Percentiles rank a stretch among this genome's conserved stretches.
Evolutionary conservation across 2,329 filamentous ascomycete genomes (phyloP).

Genomic region (Xylariales sp.): DNA sequence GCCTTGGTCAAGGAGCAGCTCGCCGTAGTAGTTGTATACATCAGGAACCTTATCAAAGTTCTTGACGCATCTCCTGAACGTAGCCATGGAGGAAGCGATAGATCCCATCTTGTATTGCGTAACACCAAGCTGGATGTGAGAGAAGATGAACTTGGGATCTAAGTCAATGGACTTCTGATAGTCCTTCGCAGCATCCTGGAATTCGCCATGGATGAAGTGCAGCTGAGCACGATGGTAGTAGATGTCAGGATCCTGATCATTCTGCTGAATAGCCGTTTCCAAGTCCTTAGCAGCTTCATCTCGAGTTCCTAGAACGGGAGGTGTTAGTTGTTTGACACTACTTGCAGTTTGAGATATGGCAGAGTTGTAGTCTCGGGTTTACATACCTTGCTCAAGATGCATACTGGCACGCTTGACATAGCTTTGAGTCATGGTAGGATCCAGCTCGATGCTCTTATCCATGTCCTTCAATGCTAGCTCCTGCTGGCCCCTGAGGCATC

Average conservation of each 20-base stretch:
- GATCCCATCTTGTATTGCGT: slow-evolving; percentile 99
- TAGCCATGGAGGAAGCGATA: slow-evolving; percentile 96
- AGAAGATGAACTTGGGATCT: slow-evolving; percentile 96
- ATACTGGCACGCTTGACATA: slow-evolving; percentile 99
- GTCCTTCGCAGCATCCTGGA: slow-evolving; percentile 90
- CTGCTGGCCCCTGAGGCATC: slow-evolving; percentile 86
- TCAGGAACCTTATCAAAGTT: slow-evolving; percentile 96
- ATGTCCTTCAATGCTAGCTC: slow-evolving; percentile 78
- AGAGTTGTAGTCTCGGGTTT: no score
- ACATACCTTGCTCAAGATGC: slow-evolving; percentile 83
- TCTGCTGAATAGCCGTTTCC: slow-evolving; percentile 76
- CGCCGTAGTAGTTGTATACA: slow-evolving; percentile 99
- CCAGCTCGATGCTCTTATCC: slow-evolving; percentile 87
- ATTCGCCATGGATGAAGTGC: slow-evolving; percentile 95
- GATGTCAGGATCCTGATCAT: slow-evolving; percentile 88
- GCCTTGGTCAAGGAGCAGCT: slow-evolving; percentile 92
- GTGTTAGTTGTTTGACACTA: slow-evolving; percentile 6
- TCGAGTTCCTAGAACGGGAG: slow-evolving; percentile 57
- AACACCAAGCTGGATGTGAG: slow-evolving; percentile 97
- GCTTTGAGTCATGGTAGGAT: slow-evolving; percentile 85
- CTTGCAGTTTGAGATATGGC: not conserved
- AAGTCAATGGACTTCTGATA: slow-evolving; percentile 99
- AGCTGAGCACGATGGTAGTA: slow-evolving; percentile 99
- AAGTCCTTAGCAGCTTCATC: slow-evolving; percentile 88
- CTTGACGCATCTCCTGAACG: slow-evolving; percentile 95